phyloP scores from a whole-genome alignment of 495 filamentous ascomycete genomes.

The Neurospora tetrasperma region DNA sequence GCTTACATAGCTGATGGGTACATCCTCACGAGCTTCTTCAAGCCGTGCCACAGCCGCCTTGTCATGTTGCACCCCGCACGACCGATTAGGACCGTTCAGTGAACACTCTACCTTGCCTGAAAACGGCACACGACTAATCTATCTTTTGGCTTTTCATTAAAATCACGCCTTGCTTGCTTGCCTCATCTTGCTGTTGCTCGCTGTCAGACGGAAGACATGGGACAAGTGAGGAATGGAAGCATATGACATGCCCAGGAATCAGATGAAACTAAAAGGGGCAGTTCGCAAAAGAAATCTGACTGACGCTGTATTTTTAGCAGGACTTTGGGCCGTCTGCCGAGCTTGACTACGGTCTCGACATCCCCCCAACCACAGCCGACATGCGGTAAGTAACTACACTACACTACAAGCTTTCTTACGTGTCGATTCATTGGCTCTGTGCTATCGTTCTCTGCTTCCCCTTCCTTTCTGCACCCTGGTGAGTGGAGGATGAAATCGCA shows the following conservation, averaged over 20 bases:
- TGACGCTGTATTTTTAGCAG: constrained; percentile 25
- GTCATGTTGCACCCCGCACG: background rate
- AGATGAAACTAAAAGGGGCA: background rate
- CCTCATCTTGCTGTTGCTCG: background rate
- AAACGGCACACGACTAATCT: background rate
- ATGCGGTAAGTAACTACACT: constrained; percentile 32
- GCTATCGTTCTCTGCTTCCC: background rate
- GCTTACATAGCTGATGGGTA: background rate
- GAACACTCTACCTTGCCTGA: background rate
- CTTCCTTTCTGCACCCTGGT: background rate
- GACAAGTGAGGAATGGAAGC: constrained; percentile 13
- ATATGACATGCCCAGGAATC: background rate
- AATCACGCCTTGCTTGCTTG: background rate
- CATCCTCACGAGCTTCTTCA: background rate
- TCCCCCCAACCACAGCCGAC: constrained; percentile 32
- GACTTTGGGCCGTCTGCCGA: constrained; percentile 40
- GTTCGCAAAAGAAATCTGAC: constrained; percentile 10
- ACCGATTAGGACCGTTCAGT: background rate
- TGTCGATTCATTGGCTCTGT: constrained; percentile 2
- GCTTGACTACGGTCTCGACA: constrained; percentile 37
- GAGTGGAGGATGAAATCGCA: background rate
- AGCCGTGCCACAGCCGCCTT: background rate
- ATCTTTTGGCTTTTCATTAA: background rate
- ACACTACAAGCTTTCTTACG: constrained; percentile 3
- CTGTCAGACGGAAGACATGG: constrained; percentile 2